Base-by-base conservation (phyloP, 2,329 filamentous ascomycete genomes). In the Penicillium sp. region DNA sequence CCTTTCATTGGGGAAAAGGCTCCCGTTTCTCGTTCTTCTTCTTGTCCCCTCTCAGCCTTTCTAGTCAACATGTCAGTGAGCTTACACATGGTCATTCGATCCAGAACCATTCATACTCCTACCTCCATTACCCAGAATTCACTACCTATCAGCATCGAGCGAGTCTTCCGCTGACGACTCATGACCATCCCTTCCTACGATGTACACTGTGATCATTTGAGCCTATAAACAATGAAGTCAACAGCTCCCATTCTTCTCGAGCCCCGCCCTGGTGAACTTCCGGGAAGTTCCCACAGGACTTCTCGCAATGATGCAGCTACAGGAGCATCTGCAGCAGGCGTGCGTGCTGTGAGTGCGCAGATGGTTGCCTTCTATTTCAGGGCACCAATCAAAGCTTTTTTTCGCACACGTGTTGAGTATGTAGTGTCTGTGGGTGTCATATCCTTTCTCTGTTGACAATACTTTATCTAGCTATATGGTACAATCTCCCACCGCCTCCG, bases 351-450 rank as follows among this genome's bases (percentile, higher is more conserved):
- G 55, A 91, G 86, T 60, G 87, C 89, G 7, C 87, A 95, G 65
- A 77, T 89, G 61, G 80, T 95, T 46, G 86, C 89, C 19, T 95
- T 95, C 62, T 96, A 95, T 73, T 96, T 95, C 66, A 80, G 90
- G 49, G 89, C 89, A 0, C 91, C 91, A 0, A 87, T 90, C 45
- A 95, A 95, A 72, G 88, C 90, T 13, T 96, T 96, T 67, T 95
- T 96, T 72, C 82, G 89, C 53, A 91, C 88, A 1, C 78, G 91
- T 50, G 89, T 96, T 56, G 91, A 96, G 75, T 95, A 90, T 66
- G 78, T 77, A 52, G 46, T 46, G 35, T 41, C 35, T 34, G 34
- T 31, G 14, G 16, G n/a, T 9, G n/a, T 19, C 22, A 19, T 35
- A 34, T 29, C 33, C 13, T 22, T 46, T 38, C 18, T 35, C 18